phyloP scores from a whole-genome alignment of 306 rosid species.

The Betula pendula region DNA sequence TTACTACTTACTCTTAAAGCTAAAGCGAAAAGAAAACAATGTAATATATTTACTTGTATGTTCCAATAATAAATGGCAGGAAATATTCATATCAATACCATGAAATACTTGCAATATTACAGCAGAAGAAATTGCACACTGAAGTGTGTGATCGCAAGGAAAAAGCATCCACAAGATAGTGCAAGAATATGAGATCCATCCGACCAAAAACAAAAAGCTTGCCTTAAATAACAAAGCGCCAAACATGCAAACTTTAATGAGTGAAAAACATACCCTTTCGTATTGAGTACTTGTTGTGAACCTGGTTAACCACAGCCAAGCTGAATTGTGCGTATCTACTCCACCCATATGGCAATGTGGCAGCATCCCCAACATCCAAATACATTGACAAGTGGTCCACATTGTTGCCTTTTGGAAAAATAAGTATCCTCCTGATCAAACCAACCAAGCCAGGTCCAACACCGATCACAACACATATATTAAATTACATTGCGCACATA shows the following conservation, averaged over 20 bases:
- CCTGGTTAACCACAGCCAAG: constrained; percentile 71
- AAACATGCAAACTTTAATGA: constrained; percentile 1
- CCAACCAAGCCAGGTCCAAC: constrained; percentile 24
- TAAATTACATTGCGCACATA: no score
- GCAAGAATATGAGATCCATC: neutral
- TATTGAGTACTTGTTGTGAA: constrained; percentile 65
- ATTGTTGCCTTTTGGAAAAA: constrained; percentile 92
- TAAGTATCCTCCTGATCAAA: constrained; percentile 56
- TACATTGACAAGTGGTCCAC: constrained; percentile 68
- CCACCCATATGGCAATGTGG: constrained; percentile 49
- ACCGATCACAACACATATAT: neutral
- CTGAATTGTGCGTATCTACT: constrained; percentile 52
- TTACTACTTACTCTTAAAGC: neutral
- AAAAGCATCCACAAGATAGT: neutral
- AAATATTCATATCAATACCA: neutral
- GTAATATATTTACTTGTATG: neutral
- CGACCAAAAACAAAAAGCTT: neutral
- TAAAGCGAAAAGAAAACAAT: neutral
- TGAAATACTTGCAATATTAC: neutral
- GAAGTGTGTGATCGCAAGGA: neutral
- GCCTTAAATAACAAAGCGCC: neutral
- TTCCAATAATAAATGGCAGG: neutral
- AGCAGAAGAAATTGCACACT: neutral
- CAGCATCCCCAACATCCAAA: constrained; percentile 68
- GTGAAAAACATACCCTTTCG: constrained; percentile 65